Base-by-base conservation (phyloP, 1,139 yeast genomes). In the Tardiomyces digboiensis region DNA sequence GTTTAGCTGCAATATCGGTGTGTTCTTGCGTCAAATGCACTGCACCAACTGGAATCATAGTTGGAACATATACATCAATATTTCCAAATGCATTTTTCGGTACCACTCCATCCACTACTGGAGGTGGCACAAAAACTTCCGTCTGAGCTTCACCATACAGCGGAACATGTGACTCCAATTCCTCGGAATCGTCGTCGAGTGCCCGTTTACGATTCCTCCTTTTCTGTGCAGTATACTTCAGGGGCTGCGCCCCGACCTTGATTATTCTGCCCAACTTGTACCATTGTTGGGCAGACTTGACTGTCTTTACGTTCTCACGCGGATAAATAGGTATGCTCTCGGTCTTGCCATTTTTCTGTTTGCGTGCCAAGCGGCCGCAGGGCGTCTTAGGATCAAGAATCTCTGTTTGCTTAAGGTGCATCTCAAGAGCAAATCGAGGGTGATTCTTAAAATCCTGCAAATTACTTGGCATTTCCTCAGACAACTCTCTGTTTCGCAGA, bases 381-480 rank as follows among this genome's bases (percentile, higher is more conserved):
- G 80, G 72, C 7, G 42, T 41, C 49, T 72, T 77, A 0, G 93
- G 87, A 43, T 73, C 69, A 7, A 91, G 65, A 2, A 88, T 72
- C 57, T 91, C 95, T 57, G 82, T 82, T 46, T 74, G 74, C 45
- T 74, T 72, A 26, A 91, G 61, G 54, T 87, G 95, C 1, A 78
- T 71, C 57, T 86, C 95, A 10, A 91, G 60, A 0, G 82, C 91
- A 60, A 82, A 91, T n/a, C 81, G 61, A 0, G 98, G 98, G 60
- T 91, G 98, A 43, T 81, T 80, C 47, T 80, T 82, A 59, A 91
- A 85, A 52, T 89, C 97, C 41, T 79, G 80, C 19, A 87, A 67
- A 53, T 77, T 84, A 44, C 81, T 78, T 0, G 99, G 99, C 73
- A 91, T 80, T 0, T 95, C 95, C 57, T 93, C 98, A 19, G 74